Evolutionary conservation across 2,329 filamentous ascomycete genomes (phyloP), one percentile per base, ranked within the genome.

Genomic region (Phaeosphaeria sp.): DNA sequence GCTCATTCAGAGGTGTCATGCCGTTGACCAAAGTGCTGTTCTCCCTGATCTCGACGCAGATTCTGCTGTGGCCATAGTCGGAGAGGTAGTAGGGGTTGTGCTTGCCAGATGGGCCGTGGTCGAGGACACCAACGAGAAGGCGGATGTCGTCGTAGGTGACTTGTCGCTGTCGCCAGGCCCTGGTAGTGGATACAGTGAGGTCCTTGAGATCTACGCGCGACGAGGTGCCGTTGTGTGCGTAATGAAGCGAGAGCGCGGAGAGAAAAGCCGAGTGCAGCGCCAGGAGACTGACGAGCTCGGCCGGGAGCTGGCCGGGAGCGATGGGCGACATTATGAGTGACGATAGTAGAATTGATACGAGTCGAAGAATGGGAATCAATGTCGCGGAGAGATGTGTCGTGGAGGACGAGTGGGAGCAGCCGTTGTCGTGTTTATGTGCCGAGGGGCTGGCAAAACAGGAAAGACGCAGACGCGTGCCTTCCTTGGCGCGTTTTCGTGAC

Each of bases 251-350:
- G 13, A 83, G 72, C n/a, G 82, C 79, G 17, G 78, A 79, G 18
- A 84, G 76, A 61, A 84, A 82, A 36, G 81, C 79, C 8, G 76
- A 74, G 64, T 83, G 79, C 7, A 84, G 74, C n/a, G 70, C 66
- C 49, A 78, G 74, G 43, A 82, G 74, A 49, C 80, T 78, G 55
- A 78, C 71, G 8, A 83, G 70, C 57, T 79, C 78, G 39, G 65
- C 59, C 4, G 81, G 81, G 49, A 82, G 70, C 62, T 70, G 63
- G 30, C 63, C 63, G 42, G 70, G 63, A 56, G 61, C 63, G 53
- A 73, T 66, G 48, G 74, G 65, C 47, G 70, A 65, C 74, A 76
- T 77, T 55, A 60, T 61, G 46, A 49, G 52, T 65, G 61, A 59
- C 55, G 45, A 61, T 61, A 56, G 36, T 30, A 49, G 21, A 61